A percentile compares a stretch with the other conserved stretches of the same genome.
Conservation (phyloP, 2,329 filamentous ascomycete genomes). For the Ceratocystis papillata region DNA sequence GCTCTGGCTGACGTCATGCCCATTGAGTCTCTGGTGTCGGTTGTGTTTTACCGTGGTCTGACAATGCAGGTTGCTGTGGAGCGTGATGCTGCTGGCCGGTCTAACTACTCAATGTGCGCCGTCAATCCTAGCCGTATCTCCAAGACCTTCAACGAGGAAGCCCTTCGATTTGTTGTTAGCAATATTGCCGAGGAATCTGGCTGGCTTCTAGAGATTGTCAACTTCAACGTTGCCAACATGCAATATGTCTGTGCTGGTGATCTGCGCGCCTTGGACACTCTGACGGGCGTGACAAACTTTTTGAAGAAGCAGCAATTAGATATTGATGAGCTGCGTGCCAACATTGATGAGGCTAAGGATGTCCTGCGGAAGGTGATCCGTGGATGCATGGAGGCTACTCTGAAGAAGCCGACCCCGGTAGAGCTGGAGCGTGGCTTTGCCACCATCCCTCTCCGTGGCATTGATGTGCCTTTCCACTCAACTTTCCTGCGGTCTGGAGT, state of each 20-base stretch:
- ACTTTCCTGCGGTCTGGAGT: conserved; percentile 96
- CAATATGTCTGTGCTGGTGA: conserved; percentile 65
- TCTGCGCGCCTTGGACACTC: conserved; percentile 58
- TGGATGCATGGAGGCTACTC: conserved; percentile 74
- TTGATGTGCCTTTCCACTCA: conserved; percentile 98
- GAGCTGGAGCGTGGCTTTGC: conserved; percentile 91
- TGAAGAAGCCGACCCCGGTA: conserved; percentile 77
- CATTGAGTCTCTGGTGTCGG: conserved; percentile 95
- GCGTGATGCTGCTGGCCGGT: conserved; percentile 81
- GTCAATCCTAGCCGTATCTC: conserved; percentile 97
- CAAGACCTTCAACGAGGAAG: conserved; percentile 97
- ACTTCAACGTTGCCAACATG: conserved; percentile 75
- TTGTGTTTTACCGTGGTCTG: conserved; percentile 96
- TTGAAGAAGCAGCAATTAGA: conserved; percentile 96
- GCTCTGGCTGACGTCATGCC: conserved; percentile 97
- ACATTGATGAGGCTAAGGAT: conserved; percentile 80
- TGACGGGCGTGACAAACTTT: conserved; percentile 80
- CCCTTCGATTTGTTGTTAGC: conserved; percentile 90
- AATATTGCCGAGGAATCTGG: conserved; percentile 87
- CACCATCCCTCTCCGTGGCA: conserved; percentile 91
- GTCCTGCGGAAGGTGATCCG: conserved; percentile 86
- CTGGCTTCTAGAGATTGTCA: conserved; percentile 98
- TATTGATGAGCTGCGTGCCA: conserved; percentile 83
- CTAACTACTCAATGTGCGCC: conserved; percentile 98
- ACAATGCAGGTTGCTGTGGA: conserved; percentile 99